Percentiles rank a stretch among this genome's conserved stretches.
phyloP scores from a whole-genome alignment of 257 asterid genomes.

The Apocynum venetum region DNA sequence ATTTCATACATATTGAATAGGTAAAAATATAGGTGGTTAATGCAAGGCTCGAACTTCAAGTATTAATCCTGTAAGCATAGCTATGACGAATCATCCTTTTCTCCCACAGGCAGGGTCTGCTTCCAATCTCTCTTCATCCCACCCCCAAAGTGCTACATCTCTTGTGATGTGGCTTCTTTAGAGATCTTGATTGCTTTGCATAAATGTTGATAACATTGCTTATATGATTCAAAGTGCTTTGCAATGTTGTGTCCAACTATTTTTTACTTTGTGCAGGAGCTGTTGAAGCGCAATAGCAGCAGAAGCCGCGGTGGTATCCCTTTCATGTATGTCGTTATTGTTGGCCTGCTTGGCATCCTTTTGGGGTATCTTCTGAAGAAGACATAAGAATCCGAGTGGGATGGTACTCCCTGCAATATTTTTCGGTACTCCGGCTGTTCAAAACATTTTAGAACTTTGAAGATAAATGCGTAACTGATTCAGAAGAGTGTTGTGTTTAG shows the following conservation, averaged over 20 bases:
- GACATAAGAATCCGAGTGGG: conserved; percentile 30
- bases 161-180: not conserved
- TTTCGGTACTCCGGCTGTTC: conserved; percentile 24
- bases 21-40: not conserved
- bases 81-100: not conserved
- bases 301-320: conserved; percentile 59
- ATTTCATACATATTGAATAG: not conserved
- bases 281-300: conserved; percentile 63
- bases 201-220: not conserved
- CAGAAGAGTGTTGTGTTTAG: conserved; percentile 44
- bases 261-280: conserved; percentile 44
- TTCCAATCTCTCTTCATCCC: not conserved
- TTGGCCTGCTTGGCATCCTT: conserved; percentile 68
- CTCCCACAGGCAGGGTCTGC: not conserved
- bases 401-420: conserved; percentile 17
- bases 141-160: not conserved
- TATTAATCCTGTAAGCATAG: not conserved
- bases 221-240: not conserved
- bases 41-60: not conserved
- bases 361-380: conserved; percentile 80
- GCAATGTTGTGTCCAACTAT: not conserved
- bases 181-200: not conserved
- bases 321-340: conserved; percentile 52
- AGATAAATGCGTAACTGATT: conserved; percentile 28
- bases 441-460: conserved; percentile 34